Evolutionary conservation across 2,329 filamentous ascomycete genomes (phyloP).

Genomic region (Neonectria punicea): DNA sequence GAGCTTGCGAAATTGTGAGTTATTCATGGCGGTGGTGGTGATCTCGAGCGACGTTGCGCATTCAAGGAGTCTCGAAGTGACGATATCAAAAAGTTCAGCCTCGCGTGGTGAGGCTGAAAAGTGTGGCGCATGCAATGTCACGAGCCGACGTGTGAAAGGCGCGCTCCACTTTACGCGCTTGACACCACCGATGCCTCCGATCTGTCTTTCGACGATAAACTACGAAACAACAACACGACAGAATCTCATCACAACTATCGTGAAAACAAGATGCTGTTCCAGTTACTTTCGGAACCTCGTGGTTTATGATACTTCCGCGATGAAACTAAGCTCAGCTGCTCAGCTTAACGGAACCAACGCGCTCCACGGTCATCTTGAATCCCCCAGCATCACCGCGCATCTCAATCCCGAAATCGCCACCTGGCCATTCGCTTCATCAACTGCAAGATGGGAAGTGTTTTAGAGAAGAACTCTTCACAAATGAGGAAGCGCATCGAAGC

Average conservation of each 20-base stretch:
- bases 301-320: not conserved
- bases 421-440: not conserved
- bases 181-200: conserved; percentile 20
- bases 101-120: conserved; percentile 28
- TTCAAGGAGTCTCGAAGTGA: conserved; percentile 7
- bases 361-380: not conserved
- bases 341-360: not conserved
- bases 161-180: conserved; percentile 52
- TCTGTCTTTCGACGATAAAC: not conserved
- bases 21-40: conserved; percentile 75
- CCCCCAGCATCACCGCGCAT: not conserved
- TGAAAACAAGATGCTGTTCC: not conserved
- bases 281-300: not conserved
- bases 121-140: conserved; percentile 43
- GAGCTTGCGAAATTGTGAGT: conserved; percentile 90
- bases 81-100: conserved; percentile 29
- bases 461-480: conserved; percentile 71
- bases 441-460: conserved; percentile 65
- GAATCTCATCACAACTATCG: not conserved
- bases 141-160: conserved; percentile 54
- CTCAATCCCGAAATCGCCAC: not conserved
- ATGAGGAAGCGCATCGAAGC: conserved; percentile 70
- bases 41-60: conserved; percentile 2
- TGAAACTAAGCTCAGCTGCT: not conserved
- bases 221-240: not conserved